Evolutionary conservation across 148 eudicot genomes (phyloP), one percentile per base, ranked within the genome.

Genomic region (Chenopodium suecicum): DNA sequence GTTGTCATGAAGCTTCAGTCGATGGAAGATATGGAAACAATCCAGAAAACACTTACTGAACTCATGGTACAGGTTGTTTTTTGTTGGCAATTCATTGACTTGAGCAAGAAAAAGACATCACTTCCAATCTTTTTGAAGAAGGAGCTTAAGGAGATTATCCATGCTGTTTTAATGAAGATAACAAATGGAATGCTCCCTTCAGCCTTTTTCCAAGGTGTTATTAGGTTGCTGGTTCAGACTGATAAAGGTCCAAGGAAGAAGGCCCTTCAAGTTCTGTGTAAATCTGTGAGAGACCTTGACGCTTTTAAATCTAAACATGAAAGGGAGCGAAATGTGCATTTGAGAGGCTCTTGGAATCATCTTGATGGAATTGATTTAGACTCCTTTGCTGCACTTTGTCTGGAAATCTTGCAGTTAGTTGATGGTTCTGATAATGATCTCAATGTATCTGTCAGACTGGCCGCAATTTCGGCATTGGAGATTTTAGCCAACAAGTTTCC

Each of bases 181-280:
- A 90, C 88, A 16, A 88, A 86, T 63, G 78, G 86, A 78, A 92
- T 96, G 85, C 37, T 76, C 3, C 97, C 98, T 1, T 78, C 92
- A 13, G 63, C 95, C 58, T 92, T 84, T 86, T 96, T 96, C 80
- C 79, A 75, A 70, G 91, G 88, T 73, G 87, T 90, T 48, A 86
- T 77, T 70, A 86, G 83, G 65, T 87, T 96, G 83, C 83, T 94
- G 74, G 84, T 82, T 32, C 89, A 90, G 79, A 79, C 76, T 62
- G 93, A 92, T 74, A 87, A 72, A 73, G 83, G 78, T 80, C 88
- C 90, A 79, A 89, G 73, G 84, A 92, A 89, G 78, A 96, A 96
- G 90, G 92, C 94, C 75, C 95, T 96, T 58, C 91, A 90, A 80
- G 82, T 94, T 82, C 81, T 96, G 52, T 92, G 90, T 83, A 92